These are phyloP conservation scores for Emmonsiellopsis sp. DNA, from an alignment of 2,329 filamentous ascomycete species.

Conservation along the genomic window DNA sequence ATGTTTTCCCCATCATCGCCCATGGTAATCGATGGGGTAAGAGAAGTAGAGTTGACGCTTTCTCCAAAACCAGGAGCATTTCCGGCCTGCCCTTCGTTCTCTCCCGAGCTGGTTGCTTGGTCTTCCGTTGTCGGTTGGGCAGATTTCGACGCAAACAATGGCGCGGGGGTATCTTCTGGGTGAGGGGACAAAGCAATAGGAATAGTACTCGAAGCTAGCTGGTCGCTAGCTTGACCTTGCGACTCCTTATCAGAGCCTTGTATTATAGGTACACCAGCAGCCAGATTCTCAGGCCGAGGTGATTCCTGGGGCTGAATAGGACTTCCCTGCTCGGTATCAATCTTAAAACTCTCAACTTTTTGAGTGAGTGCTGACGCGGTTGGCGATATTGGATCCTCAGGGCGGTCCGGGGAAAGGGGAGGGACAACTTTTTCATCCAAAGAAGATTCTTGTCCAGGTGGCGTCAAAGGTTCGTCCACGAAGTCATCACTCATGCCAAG, in stretches of 20 bases:
- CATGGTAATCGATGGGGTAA: constrained; percentile 1
- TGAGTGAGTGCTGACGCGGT: constrained; percentile 47
- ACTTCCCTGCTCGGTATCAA: constrained; percentile 51
- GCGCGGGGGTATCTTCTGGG: constrained; percentile 59
- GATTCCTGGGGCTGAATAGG: constrained; percentile 25
- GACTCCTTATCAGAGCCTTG: not conserved
- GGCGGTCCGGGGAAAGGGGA: constrained; percentile 9
- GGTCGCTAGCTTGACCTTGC: not conserved
- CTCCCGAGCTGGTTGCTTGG: not conserved
- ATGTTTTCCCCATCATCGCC: not conserved
- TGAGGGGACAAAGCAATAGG: constrained; percentile 39
- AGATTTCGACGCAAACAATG: constrained; percentile 48
- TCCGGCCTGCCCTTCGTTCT: not conserved
- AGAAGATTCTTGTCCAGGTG: constrained; percentile 37
- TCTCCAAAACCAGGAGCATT: not conserved
- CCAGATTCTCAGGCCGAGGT: constrained; percentile 4
- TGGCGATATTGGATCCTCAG: constrained; percentile 35
- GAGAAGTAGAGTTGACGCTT: not conserved
- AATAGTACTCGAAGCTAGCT: not conserved
- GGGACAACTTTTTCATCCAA: constrained; percentile 6
- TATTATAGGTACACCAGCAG: constrained; percentile 4
- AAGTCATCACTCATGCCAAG: constrained; percentile 61
- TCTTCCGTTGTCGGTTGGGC: constrained; percentile 7
- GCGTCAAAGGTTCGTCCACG: constrained; percentile 68
- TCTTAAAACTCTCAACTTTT: constrained; percentile 48